These are phyloP conservation scores for Filobasidium wieringae DNA, from an alignment of 768 basidiomycete species.

Conservation along the genomic window DNA sequence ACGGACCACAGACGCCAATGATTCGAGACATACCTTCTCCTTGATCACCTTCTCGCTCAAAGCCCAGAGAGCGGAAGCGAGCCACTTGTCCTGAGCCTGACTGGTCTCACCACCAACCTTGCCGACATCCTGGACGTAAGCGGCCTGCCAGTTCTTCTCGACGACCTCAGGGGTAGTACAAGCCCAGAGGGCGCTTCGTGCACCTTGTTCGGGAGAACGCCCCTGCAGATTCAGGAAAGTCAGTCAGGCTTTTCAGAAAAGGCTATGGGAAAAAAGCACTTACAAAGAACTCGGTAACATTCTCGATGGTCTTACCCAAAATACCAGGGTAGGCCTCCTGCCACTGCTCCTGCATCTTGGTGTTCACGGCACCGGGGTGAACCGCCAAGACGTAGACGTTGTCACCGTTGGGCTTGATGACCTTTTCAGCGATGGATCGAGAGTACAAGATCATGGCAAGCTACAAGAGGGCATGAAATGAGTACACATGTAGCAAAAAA, in stretches of 20 bases:
- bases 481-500: not conserved
- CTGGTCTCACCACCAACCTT: constrained; percentile 28
- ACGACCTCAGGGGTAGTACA: constrained; percentile 20
- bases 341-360: constrained; percentile 30
- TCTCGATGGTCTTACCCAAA: constrained; percentile 20
- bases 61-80: constrained; percentile 29
- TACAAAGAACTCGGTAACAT: constrained; percentile 15
- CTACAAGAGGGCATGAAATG: not conserved
- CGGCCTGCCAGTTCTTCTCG: constrained; percentile 31
- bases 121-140: constrained; percentile 29
- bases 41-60: constrained; percentile 29
- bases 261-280: too few relatives aligned
- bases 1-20: constrained; percentile 18
- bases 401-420: constrained; percentile 35
- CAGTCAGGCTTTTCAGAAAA: too few relatives aligned
- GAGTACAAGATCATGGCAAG: constrained; percentile 41
- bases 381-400: constrained; percentile 31
- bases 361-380: constrained; percentile 38
- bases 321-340: constrained; percentile 29
- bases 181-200: constrained; percentile 25
- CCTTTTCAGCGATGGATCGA: constrained; percentile 34
- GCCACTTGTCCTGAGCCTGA: constrained; percentile 23
- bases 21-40: constrained; percentile 25
- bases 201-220: constrained; percentile 31
- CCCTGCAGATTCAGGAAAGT: too few relatives aligned